Evolutionary conservation across 768 basidiomycete genomes (phyloP).

Genomic region (Neoboletus magnificus): DNA sequence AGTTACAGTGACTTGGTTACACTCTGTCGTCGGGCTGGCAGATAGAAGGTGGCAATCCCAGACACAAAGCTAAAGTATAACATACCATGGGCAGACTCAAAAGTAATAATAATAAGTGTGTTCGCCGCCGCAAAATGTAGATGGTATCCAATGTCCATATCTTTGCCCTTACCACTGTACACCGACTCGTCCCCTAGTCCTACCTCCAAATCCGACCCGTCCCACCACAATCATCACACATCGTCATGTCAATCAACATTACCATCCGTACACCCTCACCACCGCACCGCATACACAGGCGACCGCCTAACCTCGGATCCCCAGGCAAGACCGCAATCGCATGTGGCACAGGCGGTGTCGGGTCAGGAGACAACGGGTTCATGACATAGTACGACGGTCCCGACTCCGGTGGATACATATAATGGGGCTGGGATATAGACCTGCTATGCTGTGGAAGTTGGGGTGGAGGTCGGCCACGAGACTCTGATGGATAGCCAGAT

Average conservation of each 20-base stretch:
- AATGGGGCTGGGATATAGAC: conserved; percentile 19
- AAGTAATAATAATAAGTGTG: too few species aligned
- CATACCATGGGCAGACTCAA: too few species aligned
- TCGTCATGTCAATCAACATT: conserved; percentile 50
- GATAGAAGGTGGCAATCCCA: too few species aligned
- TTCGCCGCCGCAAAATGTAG: neutral
- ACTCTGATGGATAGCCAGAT: too few species aligned
- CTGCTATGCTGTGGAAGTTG: conserved; percentile 12
- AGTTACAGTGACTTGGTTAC: too few species aligned
- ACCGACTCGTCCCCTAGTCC: neutral
- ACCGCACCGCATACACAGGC: conserved; percentile 59
- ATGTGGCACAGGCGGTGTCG: conserved; percentile 35
- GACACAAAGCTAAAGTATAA: too few species aligned
- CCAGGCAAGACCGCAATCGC: conserved; percentile 54
- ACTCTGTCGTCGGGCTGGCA: too few species aligned
- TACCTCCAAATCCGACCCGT: conserved; percentile 52
- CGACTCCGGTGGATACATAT: neutral
- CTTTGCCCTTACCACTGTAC: neutral
- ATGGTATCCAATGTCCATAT: conserved; percentile 1
- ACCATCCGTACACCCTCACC: conserved; percentile 54
- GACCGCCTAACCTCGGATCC: conserved; percentile 68
- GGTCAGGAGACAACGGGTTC: conserved; percentile 18
- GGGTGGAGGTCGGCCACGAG: too few species aligned
- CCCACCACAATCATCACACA: conserved; percentile 61
- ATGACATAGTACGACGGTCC: conserved; percentile 25